Percentiles rank a stretch among this genome's conserved stretches.
Evolutionary conservation across 2,329 filamentous ascomycete genomes (phyloP).

Genomic region (Pseudogymnoascus sp.): DNA sequence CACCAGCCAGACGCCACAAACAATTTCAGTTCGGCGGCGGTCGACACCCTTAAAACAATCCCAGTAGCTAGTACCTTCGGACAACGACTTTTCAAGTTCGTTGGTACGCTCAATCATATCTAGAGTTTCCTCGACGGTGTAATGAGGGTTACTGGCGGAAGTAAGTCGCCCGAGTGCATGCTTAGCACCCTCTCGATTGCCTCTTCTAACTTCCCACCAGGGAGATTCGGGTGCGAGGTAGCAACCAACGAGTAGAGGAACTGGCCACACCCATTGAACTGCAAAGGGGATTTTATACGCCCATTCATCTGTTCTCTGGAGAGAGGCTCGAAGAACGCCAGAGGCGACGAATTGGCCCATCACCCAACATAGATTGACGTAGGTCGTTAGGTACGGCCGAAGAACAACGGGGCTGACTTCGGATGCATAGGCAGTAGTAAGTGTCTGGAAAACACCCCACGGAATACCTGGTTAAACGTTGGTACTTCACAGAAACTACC

Average conservation of each 20-base stretch:
- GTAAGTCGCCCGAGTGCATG: slow-evolving; percentile 36
- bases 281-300: slow-evolving; percentile 41
- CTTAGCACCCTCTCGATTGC: slow-evolving; percentile 37
- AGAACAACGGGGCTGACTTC: slow-evolving; percentile 46
- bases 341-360: slow-evolving; percentile 40
- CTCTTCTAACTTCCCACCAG: slow-evolving; percentile 37
- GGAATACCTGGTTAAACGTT: slow-evolving; percentile 30
- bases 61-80: slow-evolving; percentile 37
- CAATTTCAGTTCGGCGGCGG: slow-evolving; percentile 45
- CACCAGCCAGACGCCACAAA: slow-evolving; percentile 51
- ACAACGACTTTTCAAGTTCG: slow-evolving; percentile 41
- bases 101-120: slow-evolving; percentile 50
- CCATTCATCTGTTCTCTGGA: slow-evolving; percentile 37
- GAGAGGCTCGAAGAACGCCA: slow-evolving; percentile 37
- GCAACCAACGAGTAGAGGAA: slow-evolving; percentile 28
- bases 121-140: slow-evolving; percentile 27
- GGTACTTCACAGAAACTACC: neutral
- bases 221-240: slow-evolving; percentile 10
- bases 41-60: slow-evolving; percentile 45
- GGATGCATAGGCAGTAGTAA: slow-evolving; percentile 25
- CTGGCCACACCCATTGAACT: slow-evolving; percentile 40
- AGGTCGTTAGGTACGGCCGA: slow-evolving; percentile 44
- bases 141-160: slow-evolving; percentile 23
- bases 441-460: slow-evolving; percentile 43
- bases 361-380: slow-evolving; percentile 45